Evolutionary conservation across 495 filamentous ascomycete species (phyloP).

Genomic region (Alectoria sarmentosa): DNA sequence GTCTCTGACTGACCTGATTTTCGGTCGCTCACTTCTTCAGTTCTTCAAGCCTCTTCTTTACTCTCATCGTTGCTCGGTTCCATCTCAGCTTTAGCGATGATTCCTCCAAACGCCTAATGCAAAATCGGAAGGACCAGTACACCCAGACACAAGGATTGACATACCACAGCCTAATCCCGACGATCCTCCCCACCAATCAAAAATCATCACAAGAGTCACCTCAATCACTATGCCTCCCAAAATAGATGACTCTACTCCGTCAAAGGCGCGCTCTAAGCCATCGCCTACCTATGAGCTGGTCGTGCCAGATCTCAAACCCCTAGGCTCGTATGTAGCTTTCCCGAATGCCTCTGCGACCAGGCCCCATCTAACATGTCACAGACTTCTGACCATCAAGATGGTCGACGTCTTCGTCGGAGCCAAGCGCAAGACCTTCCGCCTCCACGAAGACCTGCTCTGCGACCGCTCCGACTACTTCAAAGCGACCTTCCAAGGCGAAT

Average conservation of each 20-base stretch:
- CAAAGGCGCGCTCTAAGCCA: neutral
- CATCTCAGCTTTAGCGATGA: neutral
- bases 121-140: neutral
- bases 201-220: neutral
- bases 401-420: slow-evolving; percentile 21
- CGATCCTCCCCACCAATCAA: too few relatives aligned
- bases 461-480: slow-evolving; percentile 21
- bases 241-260: neutral
- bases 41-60: neutral
- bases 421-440: slow-evolving; percentile 15
- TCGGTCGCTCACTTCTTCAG: neutral
- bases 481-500: slow-evolving; percentile 18
- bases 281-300: neutral
- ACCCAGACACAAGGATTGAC: neutral
- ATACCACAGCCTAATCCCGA: neutral
- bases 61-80: neutral
- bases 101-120: neutral
- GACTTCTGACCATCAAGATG: neutral
- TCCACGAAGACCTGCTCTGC: slow-evolving; percentile 24
- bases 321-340: neutral
- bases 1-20: neutral
- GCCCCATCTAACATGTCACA: neutral
- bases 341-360: too few relatives aligned
- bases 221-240: neutral
- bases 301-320: neutral